These are phyloP conservation scores for Floccularia luteovirens DNA, from an alignment of 768 basidiomycete species.

Conservation along the genomic window DNA sequence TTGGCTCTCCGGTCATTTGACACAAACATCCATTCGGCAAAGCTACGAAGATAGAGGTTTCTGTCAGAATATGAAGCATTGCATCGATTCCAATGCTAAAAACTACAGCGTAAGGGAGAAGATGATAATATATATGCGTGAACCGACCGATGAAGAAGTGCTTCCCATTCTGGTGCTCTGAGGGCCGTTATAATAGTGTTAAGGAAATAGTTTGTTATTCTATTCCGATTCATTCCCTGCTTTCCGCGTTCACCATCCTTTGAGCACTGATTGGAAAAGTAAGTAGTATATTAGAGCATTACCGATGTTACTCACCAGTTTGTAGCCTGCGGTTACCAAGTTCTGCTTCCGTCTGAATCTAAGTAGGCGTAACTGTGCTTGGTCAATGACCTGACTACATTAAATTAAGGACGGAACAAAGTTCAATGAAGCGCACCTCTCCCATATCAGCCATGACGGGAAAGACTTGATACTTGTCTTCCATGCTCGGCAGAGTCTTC, in stretches of 20 bases:
- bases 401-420: neutral
- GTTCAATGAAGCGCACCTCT: slow-evolving; percentile 30
- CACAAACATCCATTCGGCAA: slow-evolving; percentile 81
- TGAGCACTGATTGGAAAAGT: slow-evolving; percentile 16
- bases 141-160: slow-evolving; percentile 50
- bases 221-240: slow-evolving; percentile 26
- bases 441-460: slow-evolving; percentile 43
- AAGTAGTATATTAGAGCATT: neutral
- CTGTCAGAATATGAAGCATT: slow-evolving; percentile 72
- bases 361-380: slow-evolving; percentile 51
- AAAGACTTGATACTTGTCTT: slow-evolving; percentile 16
- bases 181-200: slow-evolving; percentile 73
- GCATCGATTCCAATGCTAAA: slow-evolving; percentile 71
- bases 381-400: slow-evolving; percentile 46
- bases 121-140: neutral
- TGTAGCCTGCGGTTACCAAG: slow-evolving; percentile 62
- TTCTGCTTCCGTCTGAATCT: slow-evolving; percentile 35
- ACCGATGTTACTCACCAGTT: slow-evolving; percentile 30
- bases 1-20: slow-evolving; percentile 71
- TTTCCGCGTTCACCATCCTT: slow-evolving; percentile 29
- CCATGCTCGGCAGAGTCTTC: slow-evolving; percentile 5
- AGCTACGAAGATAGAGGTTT: slow-evolving; percentile 67
- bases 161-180: slow-evolving; percentile 59
- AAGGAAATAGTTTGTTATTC: slow-evolving; percentile 52
- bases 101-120: neutral